Percentiles rank a stretch among this genome's conserved stretches.
Conservation (phyloP, 352 stramenopile species). For the Pythium aquatile region DNA sequence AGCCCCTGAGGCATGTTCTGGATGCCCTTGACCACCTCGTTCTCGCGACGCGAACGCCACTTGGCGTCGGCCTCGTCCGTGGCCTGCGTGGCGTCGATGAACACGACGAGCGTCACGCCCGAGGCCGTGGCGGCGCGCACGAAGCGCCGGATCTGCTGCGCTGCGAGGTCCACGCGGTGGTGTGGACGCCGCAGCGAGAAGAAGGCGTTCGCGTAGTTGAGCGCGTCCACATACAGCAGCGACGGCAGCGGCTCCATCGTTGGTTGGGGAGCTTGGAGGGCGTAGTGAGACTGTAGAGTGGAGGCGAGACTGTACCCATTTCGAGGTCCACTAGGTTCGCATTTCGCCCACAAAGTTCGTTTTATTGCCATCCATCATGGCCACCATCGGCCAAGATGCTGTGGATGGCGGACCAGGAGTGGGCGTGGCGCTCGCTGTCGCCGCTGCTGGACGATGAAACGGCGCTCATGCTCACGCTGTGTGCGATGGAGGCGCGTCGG, state of each 20-base stretch:
- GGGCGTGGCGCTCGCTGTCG: constrained; percentile 18
- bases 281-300: too few species aligned
- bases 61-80: background rate
- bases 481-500: constrained; percentile 8
- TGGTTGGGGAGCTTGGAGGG: too few species aligned
- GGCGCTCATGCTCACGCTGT: constrained; percentile 7
- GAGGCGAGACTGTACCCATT: background rate
- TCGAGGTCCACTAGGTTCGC: background rate
- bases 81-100: background rate
- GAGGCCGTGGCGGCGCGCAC: background rate
- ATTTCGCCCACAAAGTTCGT: background rate
- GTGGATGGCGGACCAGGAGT: constrained; percentile 12
- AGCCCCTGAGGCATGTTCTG: constrained; percentile 2
- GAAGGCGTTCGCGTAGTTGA: constrained; percentile 1
- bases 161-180: background rate
- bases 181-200: background rate
- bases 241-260: background rate
- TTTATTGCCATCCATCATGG: background rate
- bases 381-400: background rate
- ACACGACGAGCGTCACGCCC: background rate
- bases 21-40: background rate
- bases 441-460: constrained; percentile 14
- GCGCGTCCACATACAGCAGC: constrained; percentile 1
- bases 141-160: background rate
- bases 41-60: background rate